Base-by-base conservation (phyloP, 1,284 basidiomycete genomes). In the Ustilago esculenta region DNA sequence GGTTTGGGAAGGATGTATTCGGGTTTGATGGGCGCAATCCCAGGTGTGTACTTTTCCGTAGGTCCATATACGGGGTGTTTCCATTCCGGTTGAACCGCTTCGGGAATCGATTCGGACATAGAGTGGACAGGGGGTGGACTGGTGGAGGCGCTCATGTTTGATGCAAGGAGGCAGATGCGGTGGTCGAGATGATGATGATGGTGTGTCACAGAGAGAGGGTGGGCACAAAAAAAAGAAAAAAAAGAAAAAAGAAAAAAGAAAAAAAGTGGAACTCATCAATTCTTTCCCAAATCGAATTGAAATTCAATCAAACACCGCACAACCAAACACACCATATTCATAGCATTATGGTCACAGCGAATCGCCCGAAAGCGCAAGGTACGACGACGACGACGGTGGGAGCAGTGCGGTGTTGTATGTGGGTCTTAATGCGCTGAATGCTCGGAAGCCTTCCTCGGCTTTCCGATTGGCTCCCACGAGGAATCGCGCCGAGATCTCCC, bases 401-500 rank as follows among this genome's bases (percentile, higher is more conserved):
- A 36, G 36, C n/a, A 30, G 14, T 10, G 24, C 34, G 34, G 24
- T 14, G 44, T 33, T n/a, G 36, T 27, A n/a, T n/a, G n/a, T n/a
- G n/a, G n/a, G n/a, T n/a, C 29, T 39, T n/a, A 39, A 25, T 3
- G 46, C 46, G 12, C 41, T 41, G 2, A 49, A 34, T 25, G 42
- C 41, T 12, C 46, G 33, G 12, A 58, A 53, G 2, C 51, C 58
- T 20, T 64, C 67, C 25, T 60, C 67, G 14, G 33, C 46, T 2
- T 35, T 44, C 20, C 68, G 34, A 36, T 68, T 61, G 15, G 73
- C 70, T 8, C 71, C 70, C 17, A 92, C 88, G 15, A 91, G 84
- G 2, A 90, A 85, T n/a, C 92, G 87, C 1, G 92, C 92, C 34
- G 91, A 79, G 17, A 94, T 89, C 81, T 94, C 92, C 25, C 92